phyloP scores from a whole-genome alignment of 306 rosid genomes.

The Quercus bicolor region DNA sequence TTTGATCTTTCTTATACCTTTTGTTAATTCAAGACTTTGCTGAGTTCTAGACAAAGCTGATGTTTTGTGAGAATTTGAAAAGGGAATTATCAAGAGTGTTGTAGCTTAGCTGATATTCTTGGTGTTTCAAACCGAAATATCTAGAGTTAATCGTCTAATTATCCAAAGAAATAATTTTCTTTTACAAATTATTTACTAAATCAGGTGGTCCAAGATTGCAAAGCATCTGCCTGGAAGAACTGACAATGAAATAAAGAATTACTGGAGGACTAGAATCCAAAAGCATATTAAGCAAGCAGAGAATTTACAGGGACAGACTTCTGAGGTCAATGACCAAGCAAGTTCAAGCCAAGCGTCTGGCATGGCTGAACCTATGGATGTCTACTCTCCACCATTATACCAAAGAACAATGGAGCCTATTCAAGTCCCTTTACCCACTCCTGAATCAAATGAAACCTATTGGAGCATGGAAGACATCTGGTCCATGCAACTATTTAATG shows the following conservation, averaged over 20 bases:
- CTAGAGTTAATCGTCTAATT: no score
- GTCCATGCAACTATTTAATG: constrained; percentile 82
- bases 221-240: constrained; percentile 95
- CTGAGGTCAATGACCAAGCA: constrained; percentile 32
- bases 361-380: constrained; percentile 42
- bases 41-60: no score
- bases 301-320: constrained; percentile 40
- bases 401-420: constrained; percentile 37
- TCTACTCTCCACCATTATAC: constrained; percentile 30
- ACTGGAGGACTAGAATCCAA: constrained; percentile 96
- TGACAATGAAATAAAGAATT: constrained; percentile 92
- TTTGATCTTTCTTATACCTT: no score
- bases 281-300: constrained; percentile 86
- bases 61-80: no score
- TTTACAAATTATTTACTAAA: background rate
- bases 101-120: background rate
- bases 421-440: constrained; percentile 21
- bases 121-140: no score
- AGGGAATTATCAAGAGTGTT: no score
- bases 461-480: constrained; percentile 97
- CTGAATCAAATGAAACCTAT: constrained; percentile 37
- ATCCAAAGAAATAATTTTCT: background rate
- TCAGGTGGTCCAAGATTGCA: constrained; percentile 98
- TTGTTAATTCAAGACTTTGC: no score
- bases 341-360: constrained; percentile 43